A percentile compares a stretch with the other conserved stretches of the same genome.
These are phyloP conservation scores for Ilex aquifolium DNA, from an alignment of 257 asterid genomes.

Conservation along the genomic window DNA sequence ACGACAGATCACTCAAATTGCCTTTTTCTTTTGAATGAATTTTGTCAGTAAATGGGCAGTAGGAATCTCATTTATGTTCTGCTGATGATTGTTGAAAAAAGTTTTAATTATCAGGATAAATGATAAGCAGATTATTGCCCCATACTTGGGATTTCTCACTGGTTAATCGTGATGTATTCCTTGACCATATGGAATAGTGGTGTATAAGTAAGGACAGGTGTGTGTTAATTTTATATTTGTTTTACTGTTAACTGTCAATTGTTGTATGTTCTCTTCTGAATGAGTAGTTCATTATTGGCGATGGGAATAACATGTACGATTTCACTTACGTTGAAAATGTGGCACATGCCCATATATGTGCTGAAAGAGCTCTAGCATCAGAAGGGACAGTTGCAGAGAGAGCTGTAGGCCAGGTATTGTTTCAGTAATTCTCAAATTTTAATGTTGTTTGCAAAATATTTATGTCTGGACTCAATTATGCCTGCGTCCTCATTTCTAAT, in stretches of 20 bases:
- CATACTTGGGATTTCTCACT: not conserved
- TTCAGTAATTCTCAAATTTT: not conserved
- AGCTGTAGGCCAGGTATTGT: slow-evolving; percentile 83
- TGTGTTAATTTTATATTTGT: not conserved
- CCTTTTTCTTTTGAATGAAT: too few species aligned
- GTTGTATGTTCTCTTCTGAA: slow-evolving; percentile 14
- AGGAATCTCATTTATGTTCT: too few species aligned
- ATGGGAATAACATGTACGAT: slow-evolving; percentile 85
- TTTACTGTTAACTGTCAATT: not conserved
- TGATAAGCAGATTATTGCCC: too few species aligned
- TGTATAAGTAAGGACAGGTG: not conserved
- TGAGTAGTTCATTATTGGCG: slow-evolving; percentile 82
- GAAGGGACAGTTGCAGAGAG: slow-evolving; percentile 65
- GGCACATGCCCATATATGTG: slow-evolving; percentile 97
- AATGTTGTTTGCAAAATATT: not conserved
- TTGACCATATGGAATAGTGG: not conserved
- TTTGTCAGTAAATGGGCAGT: too few species aligned
- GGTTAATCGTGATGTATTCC: not conserved
- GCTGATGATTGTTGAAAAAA: too few species aligned
- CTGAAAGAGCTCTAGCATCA: slow-evolving; percentile 94
- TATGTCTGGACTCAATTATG: not conserved
- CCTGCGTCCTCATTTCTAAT: not conserved
- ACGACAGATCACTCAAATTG: too few species aligned
- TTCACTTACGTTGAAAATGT: slow-evolving; percentile 95
- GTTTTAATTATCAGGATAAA: too few species aligned